Evolutionary conservation across 2,329 filamentous ascomycete genomes (phyloP), one percentile per base, ranked within the genome.

Genomic region (Tolypocladium sp.): DNA sequence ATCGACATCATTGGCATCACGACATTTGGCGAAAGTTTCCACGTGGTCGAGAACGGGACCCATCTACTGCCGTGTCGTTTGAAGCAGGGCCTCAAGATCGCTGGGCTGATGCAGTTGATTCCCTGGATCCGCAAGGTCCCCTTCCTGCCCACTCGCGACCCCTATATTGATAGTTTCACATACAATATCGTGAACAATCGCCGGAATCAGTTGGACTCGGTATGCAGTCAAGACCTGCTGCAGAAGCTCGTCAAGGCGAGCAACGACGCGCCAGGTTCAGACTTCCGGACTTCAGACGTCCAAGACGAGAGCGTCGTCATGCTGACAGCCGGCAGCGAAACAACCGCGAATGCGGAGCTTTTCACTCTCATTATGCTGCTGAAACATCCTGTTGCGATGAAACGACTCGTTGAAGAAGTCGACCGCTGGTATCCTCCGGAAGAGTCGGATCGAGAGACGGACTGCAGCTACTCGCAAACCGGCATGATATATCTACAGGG

Each of bases 291-390:
- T 3, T 54, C 57, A 3, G 57, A 58, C 40, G 51, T 58, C 6
- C 57, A 58, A 38, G 57, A 58, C 20, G 57, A 58, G 51, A 58
- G 38, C 57, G 57, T 58, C 20, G 57, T 58, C 10, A 38, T 58
- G 38, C 42, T 58, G n/a, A 57, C 55, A 22, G 55, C 55, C 30
- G 55, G 55, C n/a, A 57, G 55, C 55, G 55, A 57, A 44, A 57
- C 55, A 22, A 57, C 55, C 33, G 55, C 55, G 30, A 57, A 57
- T 44, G 55, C 55, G 25, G 55, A 57, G 55, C 55, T 57, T 20
- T 57, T 57, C 33, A 57, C 55, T 35, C 55, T 57, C 1, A 33
- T 57, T 9, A 42, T 57, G 30, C 42, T 57, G 2, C 15, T 44
- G 13, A 46, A 37, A 10, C 55, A 57, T 12, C 55, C 55, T 4